Base-by-base conservation (phyloP, 2,329 filamentous ascomycete species). In the Mollisiaceae sp. region DNA sequence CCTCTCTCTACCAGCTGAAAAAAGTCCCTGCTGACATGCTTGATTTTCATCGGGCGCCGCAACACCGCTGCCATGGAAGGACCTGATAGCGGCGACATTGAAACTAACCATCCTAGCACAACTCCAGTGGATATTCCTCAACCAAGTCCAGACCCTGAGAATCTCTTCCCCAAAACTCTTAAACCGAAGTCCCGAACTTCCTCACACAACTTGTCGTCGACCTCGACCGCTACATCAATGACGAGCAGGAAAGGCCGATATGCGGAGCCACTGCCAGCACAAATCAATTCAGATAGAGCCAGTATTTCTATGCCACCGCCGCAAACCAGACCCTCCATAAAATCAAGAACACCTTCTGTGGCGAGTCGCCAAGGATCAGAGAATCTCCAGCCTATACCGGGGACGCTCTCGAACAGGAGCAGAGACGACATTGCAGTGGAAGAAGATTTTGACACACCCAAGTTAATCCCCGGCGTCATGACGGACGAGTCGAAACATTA, bases 281-380 rank as follows among this genome's bases (percentile, higher is more conserved):
- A 84, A 63, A 81, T 82, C 68, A 82, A 85, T 75, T 82, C 85
- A 68, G 86, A 87, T 65, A 82, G 83, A 73, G 82, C 87, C 64
- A 89, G 82, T 76, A 81, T 89, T 67, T 89, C 86, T 69, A 89
- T 91, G 84, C 86, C 88, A 45, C 83, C 86, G 64, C 82, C 84
- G 64, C 81, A 83, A 36, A 75, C 79, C 27, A 77, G 82, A 14
- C 72, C 63, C 22, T 32, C 82, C 63, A 81, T 76, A 65, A 79
- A 78, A 62, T 72, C 73, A 36, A 70, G 75, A 69, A 73, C 73
- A 20, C 76, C 74, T 9, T 75, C 74, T 8, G 67, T 67, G 47
- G 71, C 71, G 41, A 54, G 50, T n/a, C 74, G 72, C 59, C 66
- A 71, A 47, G 56, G 77, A 80, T 68, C 82, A 83, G 24, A 77